A percentile compares a stretch with the other conserved stretches of the same genome.
Evolutionary conservation across 345 rosid genomes (phyloP).

Genomic region (Lepidium africanum): DNA sequence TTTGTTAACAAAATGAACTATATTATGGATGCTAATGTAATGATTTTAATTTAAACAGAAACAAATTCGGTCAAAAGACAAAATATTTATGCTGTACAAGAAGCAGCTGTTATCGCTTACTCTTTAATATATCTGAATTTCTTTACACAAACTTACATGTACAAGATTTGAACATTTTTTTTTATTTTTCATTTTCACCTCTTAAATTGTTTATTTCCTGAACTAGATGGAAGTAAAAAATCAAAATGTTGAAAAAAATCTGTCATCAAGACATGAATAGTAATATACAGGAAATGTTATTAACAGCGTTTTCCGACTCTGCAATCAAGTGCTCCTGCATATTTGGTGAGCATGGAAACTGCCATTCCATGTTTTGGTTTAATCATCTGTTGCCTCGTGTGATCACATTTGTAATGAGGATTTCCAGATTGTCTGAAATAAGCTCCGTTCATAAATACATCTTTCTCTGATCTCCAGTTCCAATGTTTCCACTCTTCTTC

Average conservation of each 20-base stretch:
- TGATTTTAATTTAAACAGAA: too few species aligned
- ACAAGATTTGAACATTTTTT: neutral
- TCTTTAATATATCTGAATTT: neutral
- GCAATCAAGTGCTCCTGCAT: conserved; percentile 38
- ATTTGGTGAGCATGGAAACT: conserved; percentile 31
- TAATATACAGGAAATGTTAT: neutral
- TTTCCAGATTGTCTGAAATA: conserved; percentile 43
- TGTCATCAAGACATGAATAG: neutral
- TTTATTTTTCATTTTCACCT: neutral
- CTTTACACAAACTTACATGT: neutral
- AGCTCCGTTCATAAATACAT: conserved; percentile 58
- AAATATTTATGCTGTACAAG: neutral
- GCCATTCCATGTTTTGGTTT: conserved; percentile 29
- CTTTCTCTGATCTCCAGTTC: conserved; percentile 69
- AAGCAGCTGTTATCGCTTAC: neutral
- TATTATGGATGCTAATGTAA: too few species aligned
- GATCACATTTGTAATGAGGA: conserved; percentile 2
- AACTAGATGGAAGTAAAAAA: conserved; percentile 22
- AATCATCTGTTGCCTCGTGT: conserved; percentile 23
- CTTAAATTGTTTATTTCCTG: neutral
- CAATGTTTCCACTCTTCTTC: conserved; percentile 52
- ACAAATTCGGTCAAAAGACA: too few species aligned
- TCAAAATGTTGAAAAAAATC: neutral
- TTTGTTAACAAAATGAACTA: too few species aligned
- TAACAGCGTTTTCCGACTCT: conserved; percentile 20